Evolutionary conservation across 352 stramenopile species (phyloP).

Genomic region (Phytopythium litorale): DNA sequence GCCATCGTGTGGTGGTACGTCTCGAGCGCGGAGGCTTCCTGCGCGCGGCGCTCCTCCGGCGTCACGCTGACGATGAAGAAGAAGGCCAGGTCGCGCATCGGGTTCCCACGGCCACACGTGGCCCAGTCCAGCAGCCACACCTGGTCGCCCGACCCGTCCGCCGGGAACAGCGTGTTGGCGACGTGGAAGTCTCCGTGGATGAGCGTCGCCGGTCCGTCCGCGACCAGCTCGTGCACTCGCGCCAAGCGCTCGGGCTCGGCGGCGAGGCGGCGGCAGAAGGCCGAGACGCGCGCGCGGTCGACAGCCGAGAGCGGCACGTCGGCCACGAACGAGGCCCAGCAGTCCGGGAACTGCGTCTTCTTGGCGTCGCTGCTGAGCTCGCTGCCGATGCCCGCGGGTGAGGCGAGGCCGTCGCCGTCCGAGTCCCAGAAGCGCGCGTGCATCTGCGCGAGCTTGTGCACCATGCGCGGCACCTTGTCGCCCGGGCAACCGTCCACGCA

Average conservation of each 20-base stretch:
- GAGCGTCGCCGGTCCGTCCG: slow-evolving; percentile 44
- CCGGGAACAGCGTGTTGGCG: slow-evolving; percentile 66
- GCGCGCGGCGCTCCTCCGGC: slow-evolving; percentile 29
- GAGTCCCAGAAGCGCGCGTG: slow-evolving; percentile 53
- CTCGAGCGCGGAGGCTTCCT: slow-evolving; percentile 35
- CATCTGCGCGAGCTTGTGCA: slow-evolving; percentile 59
- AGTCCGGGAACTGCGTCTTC: slow-evolving; percentile 49
- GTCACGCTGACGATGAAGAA: slow-evolving; percentile 81
- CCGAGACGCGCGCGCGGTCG: slow-evolving; percentile 25
- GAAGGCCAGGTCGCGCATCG: slow-evolving; percentile 75
- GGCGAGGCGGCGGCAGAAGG: slow-evolving; percentile 48
- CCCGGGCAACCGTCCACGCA: slow-evolving; percentile 63
- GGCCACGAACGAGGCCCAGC: slow-evolving; percentile 50
- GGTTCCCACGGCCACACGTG: slow-evolving; percentile 69
- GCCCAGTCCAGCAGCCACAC: slow-evolving; percentile 82
- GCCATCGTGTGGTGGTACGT: slow-evolving; percentile 37
- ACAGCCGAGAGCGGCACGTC: slow-evolving; percentile 30
- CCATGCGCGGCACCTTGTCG: slow-evolving; percentile 32
- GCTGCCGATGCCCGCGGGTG: slow-evolving; percentile 61
- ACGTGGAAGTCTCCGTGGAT: slow-evolving; percentile 85
- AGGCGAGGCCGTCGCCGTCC: slow-evolving; percentile 38
- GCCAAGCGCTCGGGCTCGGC: slow-evolving; percentile 30
- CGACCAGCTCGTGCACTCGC: slow-evolving; percentile 47
- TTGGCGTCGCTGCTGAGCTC: slow-evolving; percentile 62
- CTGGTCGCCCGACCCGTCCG: slow-evolving; percentile 13